Base-by-base conservation (phyloP, 495 filamentous ascomycete species). In the Neurospora sp. region DNA sequence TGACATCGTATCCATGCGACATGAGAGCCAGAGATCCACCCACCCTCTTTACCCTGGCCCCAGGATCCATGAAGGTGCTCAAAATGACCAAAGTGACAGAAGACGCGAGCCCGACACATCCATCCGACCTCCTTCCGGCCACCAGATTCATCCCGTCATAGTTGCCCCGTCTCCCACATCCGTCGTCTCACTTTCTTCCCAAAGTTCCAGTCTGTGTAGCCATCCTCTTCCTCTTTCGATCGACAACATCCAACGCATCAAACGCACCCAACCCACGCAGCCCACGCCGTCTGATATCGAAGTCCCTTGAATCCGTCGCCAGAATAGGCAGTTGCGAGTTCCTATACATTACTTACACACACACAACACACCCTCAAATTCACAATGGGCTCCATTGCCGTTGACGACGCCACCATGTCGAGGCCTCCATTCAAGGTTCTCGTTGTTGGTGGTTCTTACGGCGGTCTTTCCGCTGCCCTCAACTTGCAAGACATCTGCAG, bases 361-460 rank as follows among this genome's bases (percentile, higher is more conserved):
- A 23, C 44, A 20, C 20, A 6, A 54, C 11, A 27, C n/a, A 16
- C 39, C 39, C 39, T 20, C 71, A 66, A 8, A 41, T 7, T 16
- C 11, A 77, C 20, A 35, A 80, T 78, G 75, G 74, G 75, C 44
- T 75, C 62, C 23, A 42, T 41, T 72, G 10, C 44, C 71, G 6
- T 14, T 37, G 69, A 49, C 31, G 60, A 9, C 39, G 35, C 75
- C 69, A 39, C 72, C 20, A 54, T 44, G 23, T 37, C 23, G 18
- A 62, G 7, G 20, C 71, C 73, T 60, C 80, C 78, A 69, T 82
- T 82, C 78, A 82, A 74, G 39, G 80, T 89, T 9, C 79, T 89
- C 11, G 78, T 93, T 41, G 85, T 89, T 35, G 91, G 91, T 31
- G 90, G 89, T 70, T 88, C 88, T 27, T 93, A 93, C 73, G 87